These are phyloP conservation scores for Hypericum perforatum DNA, from an alignment of 345 rosid genomes.

Conservation along the genomic window DNA sequence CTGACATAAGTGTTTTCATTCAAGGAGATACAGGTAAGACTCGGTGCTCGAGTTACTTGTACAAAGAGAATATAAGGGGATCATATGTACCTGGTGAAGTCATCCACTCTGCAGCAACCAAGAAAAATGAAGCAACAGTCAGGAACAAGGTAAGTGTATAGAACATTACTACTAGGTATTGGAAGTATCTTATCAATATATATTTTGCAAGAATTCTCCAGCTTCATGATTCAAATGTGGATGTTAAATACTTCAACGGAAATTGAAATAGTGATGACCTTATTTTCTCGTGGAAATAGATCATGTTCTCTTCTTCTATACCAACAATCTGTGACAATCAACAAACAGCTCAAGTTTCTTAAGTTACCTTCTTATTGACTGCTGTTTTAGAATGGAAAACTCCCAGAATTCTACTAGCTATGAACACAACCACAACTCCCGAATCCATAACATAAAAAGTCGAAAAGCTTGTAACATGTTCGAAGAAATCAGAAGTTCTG, in stretches of 20 bases:
- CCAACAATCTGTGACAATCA: conserved; percentile 57
- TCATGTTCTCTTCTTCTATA: conserved; percentile 76
- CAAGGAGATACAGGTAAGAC: no score
- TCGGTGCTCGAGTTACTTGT: no score
- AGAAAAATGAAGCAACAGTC: conserved; percentile 15
- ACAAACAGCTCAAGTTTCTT: neutral
- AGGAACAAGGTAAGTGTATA: neutral
- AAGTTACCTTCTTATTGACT: neutral
- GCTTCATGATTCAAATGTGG: conserved; percentile 9
- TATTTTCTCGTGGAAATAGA: conserved; percentile 85
- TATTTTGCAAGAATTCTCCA: no score
- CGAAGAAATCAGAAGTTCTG: neutral
- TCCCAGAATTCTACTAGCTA: no score
- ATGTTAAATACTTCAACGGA: neutral
- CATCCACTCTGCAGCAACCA: conserved; percentile 67
- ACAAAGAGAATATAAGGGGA: no score
- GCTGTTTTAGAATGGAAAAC: no score
- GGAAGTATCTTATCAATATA: no score
- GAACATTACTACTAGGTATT: no score
- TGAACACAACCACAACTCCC: no score
- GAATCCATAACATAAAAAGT: no score
- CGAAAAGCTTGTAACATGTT: no score
- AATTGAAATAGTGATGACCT: conserved; percentile 39
- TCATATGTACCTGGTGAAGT: conserved; percentile 66
- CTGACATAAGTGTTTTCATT: no score